Evolutionary conservation across 2,329 filamentous ascomycete genomes (phyloP), one percentile per base, ranked within the genome.

Genomic region (Diaporthe citrichinensis): DNA sequence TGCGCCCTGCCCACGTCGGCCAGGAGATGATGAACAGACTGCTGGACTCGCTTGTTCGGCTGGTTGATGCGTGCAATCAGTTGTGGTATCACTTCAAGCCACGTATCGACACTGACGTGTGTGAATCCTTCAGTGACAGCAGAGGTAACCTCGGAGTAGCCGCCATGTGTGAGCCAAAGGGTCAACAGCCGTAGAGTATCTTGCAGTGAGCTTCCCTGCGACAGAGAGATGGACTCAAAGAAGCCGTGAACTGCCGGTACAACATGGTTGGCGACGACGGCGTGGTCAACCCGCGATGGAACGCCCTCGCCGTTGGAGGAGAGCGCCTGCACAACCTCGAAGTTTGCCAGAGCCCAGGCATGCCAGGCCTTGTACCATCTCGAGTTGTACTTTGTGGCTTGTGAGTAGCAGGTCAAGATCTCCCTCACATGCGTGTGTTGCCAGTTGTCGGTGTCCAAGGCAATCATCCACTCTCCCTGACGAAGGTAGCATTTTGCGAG

Each of bases 321-420:
- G 74, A 97, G 87, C 0, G 94, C 92, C 79, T 97, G 98, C 51
- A 98, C 96, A 74, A 99, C 97, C 85, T 99, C 96, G 81, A 99
- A 99, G 84, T 99, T 99, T 72, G 97, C 96, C 77, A 99, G 86
- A 15, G 97, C 97, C 96, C 97, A 99, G 0, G 97, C 94, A 84
- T 99, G 97, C 97, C 97, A 99, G 10, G 97, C 97, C 85, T 99
- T 99, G 87, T 99, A 99, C 92, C 96, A 99, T 77, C 93, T 92
- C 46, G 95, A 93, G 82, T 99, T 98, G 85, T 97, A 98, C 76
- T 95, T 93, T 2, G 97, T 99, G 1, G 97, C 97, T 76, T 96
- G 93, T 25, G 93, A 92, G 84, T 98, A 99, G 2, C 97, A 95
- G n/a, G 92, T 90, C 34, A 99, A 88, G 75, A 99, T 95, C 72